phyloP scores from a whole-genome alignment of 768 basidiomycete species.

The Kwoniella dejecticola region DNA sequence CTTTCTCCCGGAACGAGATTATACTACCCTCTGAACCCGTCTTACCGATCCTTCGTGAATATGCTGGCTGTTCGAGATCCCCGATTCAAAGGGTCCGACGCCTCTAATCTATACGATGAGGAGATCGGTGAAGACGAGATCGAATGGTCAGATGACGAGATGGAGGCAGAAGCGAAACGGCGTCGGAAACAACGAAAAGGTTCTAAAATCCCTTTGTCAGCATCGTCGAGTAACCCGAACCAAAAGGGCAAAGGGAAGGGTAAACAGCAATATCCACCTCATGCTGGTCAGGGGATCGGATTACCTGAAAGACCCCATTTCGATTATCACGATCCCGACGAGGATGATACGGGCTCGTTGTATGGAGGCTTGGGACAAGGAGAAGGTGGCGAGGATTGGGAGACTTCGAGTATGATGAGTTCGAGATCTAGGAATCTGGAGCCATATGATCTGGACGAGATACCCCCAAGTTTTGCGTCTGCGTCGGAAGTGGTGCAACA shows the following conservation, averaged over 20 bases:
- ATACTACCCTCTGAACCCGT: slow-evolving; percentile 74
- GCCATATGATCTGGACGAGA: slow-evolving; percentile 39
- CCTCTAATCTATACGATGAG: slow-evolving; percentile 91
- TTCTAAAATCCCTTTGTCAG: not conserved
- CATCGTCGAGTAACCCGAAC: not conserved
- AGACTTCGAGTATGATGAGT: slow-evolving; percentile 25
- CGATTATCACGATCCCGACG: slow-evolving; percentile 40
- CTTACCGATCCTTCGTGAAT: slow-evolving; percentile 76
- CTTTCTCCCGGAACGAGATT: slow-evolving; percentile 59
- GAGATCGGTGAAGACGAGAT: slow-evolving; percentile 85
- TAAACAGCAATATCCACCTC: no score
- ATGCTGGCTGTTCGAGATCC: slow-evolving; percentile 65
- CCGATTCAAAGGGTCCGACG: slow-evolving; percentile 81
- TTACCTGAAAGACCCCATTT: slow-evolving; percentile 49
- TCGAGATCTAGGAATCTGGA: slow-evolving; percentile 38
- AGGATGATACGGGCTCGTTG: slow-evolving; percentile 28
- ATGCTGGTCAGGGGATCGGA: not conserved
- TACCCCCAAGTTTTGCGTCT: not conserved
- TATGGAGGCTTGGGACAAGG: slow-evolving; percentile 33
- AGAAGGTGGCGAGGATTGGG: slow-evolving; percentile 14
- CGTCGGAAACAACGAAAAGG: slow-evolving; percentile 58
- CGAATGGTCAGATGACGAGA: slow-evolving; percentile 95
- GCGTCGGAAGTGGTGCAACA: not conserved
- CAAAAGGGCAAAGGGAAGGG: not conserved
- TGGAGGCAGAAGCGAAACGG: slow-evolving; percentile 73